Conservation (phyloP, 164 flowering plant genomes). For the Akebia trifoliata region DNA sequence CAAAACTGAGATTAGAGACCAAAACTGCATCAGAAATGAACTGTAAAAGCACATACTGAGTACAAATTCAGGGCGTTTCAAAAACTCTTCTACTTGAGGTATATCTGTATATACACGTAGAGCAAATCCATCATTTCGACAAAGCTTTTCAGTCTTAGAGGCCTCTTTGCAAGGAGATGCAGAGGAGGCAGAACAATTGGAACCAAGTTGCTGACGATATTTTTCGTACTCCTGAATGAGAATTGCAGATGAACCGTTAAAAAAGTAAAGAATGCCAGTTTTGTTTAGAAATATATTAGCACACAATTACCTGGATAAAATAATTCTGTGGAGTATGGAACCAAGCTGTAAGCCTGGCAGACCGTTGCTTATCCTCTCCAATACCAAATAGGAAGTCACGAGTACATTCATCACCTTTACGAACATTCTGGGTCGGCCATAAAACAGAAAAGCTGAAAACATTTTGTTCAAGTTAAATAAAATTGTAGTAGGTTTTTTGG, state of each 20-base stretch:
- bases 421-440: slow-evolving; percentile 74
- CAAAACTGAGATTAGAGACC: neutral
- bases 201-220: slow-evolving; percentile 31
- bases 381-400: slow-evolving; percentile 91
- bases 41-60: slow-evolving; percentile 50
- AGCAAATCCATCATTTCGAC: slow-evolving; percentile 29
- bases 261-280: neutral
- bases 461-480: slow-evolving; percentile 9
- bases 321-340: slow-evolving; percentile 81
- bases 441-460: slow-evolving; percentile 73
- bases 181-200: slow-evolving; percentile 21
- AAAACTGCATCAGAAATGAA: neutral
- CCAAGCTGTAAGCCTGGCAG: slow-evolving; percentile 97
- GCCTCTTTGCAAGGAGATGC: slow-evolving; percentile 16
- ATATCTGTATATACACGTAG: slow-evolving; percentile 82
- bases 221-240: slow-evolving; percentile 61
- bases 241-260: slow-evolving; percentile 2
- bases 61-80: slow-evolving; percentile 75
- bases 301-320: slow-evolving; percentile 52
- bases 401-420: slow-evolving; percentile 82
- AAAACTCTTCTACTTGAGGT: slow-evolving; percentile 81
- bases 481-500: neutral
- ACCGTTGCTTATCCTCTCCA: slow-evolving; percentile 93
- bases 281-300: neutral
- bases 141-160: slow-evolving; percentile 28